phyloP scores from a whole-genome alignment of 1,284 basidiomycete genomes.

The Caloboletus firmus region DNA sequence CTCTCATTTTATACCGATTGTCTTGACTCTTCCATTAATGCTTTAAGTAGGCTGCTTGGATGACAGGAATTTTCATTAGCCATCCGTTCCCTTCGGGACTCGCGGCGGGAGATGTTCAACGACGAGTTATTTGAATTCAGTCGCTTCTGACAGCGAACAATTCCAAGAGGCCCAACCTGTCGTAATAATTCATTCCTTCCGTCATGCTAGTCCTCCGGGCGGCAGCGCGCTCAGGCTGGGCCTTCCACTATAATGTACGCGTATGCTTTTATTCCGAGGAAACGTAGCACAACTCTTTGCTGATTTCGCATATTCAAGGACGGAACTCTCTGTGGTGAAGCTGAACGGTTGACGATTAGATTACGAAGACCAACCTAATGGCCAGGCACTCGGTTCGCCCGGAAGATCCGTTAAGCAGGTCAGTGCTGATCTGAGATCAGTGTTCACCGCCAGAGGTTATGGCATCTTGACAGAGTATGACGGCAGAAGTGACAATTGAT shows the following conservation, averaged over 20 bases:
- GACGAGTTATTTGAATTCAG: slow-evolving; percentile 8
- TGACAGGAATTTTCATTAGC: neutral
- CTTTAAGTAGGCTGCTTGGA: too few species aligned
- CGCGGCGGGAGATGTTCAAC: slow-evolving; percentile 2
- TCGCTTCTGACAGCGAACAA: slow-evolving; percentile 4
- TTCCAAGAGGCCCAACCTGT: neutral
- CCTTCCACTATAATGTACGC: slow-evolving; percentile 11
- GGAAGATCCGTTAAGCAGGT: neutral
- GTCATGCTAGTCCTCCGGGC: neutral
- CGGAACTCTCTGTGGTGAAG: neutral
- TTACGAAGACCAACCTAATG: neutral
- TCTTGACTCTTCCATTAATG: too few species aligned
- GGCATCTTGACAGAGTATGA: slow-evolving; percentile 20
- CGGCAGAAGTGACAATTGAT: slow-evolving; percentile 16
- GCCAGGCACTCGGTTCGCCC: slow-evolving; percentile 1
- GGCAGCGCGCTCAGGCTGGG: neutral
- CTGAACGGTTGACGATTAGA: neutral
- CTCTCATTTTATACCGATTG: too few species aligned
- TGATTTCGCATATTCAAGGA: neutral
- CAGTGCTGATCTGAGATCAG: neutral
- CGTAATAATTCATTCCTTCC: slow-evolving; percentile 12
- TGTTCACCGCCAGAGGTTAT: slow-evolving; percentile 3
- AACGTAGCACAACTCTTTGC: neutral
- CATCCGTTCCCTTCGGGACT: neutral
- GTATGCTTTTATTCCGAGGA: neutral